Base-by-base conservation (phyloP, 2,329 filamentous ascomycete genomes). In the Fusarium zealandicum region DNA sequence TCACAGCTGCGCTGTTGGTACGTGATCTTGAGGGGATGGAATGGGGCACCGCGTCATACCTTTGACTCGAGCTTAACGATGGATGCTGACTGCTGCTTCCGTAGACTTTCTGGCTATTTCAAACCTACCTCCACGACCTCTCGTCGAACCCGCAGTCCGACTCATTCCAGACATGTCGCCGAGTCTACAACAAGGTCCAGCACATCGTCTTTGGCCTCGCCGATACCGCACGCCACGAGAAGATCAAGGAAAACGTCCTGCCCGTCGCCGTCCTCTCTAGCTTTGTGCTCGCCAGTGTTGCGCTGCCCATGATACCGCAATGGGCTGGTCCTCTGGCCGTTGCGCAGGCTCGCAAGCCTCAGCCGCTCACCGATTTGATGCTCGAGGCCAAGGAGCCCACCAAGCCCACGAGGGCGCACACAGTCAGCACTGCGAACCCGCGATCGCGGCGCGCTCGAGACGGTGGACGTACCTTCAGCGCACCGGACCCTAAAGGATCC, bases 81-180 rank as follows among this genome's bases (percentile, higher is more conserved):
- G 40, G 25, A 32, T 45, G 57, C 59, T 65, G 61, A 72, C 67
- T 32, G 30, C 25, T 6, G 8, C 37, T 27, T 12, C 18, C 16
- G 17, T 39, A 95, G 90, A 93, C 90, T 30, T 95, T 95, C 74
- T 95, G 90, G 90, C 82, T 95, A 44, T 92, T 95, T 74, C 90
- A 95, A 76, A 93, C 90, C 5, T 93, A 95, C 70, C 84, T 95
- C 25, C 88, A 90, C 78, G 91, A 95, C 71, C 84, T 95, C 58
- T 84, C 89, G 49, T 79, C 82, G 68, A 90, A 89, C 53, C 90
- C 90, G 3, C 88, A 89, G 70, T 88, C 89, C 57, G 84, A 87
- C 66, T 82, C 89, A 42, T 95, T 95, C 76, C 88, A 90, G 75
- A 93, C 89, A 42, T 93, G 90, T 70, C 85, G 90, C 54, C 81